Conservation (phyloP, 2,329 filamentous ascomycete species). For the Apiospora marii region DNA sequence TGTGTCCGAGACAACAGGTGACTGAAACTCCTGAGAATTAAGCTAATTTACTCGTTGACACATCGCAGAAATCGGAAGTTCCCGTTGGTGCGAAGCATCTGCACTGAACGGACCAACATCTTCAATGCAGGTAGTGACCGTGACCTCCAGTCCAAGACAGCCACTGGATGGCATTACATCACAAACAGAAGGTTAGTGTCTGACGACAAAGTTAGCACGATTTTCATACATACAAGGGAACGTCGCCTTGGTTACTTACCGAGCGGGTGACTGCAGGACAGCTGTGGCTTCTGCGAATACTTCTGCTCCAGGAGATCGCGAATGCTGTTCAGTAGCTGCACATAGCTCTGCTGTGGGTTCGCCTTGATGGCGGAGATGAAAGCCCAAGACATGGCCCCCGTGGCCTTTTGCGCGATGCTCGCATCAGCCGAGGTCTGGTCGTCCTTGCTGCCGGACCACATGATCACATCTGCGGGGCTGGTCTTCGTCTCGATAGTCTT, state of each 20-base stretch:
- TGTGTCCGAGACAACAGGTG: neutral
- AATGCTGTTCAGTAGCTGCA: conserved; percentile 95
- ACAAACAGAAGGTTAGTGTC: conserved; percentile 71
- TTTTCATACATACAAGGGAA: neutral
- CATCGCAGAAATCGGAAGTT: neutral
- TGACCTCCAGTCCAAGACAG: neutral
- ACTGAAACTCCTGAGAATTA: neutral
- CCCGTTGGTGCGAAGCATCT: neutral
- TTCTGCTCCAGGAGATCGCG: conserved; percentile 88
- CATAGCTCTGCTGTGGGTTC: conserved; percentile 98
- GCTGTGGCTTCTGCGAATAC: conserved; percentile 93
- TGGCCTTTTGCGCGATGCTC: conserved; percentile 88
- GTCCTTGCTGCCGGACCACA: conserved; percentile 98
- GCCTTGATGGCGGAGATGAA: conserved; percentile 94
- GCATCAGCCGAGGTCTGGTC: conserved; percentile 96
- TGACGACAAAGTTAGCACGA: conserved; percentile 40
- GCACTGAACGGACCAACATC: neutral
- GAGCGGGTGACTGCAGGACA: conserved; percentile 95
- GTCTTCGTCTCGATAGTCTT: conserved; percentile 88
- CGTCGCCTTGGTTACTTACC: conserved; percentile 64
- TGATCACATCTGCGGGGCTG: conserved; percentile 92
- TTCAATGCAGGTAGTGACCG: neutral
- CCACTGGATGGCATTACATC: conserved; percentile 50
- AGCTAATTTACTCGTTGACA: neutral
- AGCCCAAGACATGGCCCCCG: conserved; percentile 97